phyloP scores from a whole-genome alignment of 1,284 basidiomycete genomes.

The Malassezia brasiliensis region DNA sequence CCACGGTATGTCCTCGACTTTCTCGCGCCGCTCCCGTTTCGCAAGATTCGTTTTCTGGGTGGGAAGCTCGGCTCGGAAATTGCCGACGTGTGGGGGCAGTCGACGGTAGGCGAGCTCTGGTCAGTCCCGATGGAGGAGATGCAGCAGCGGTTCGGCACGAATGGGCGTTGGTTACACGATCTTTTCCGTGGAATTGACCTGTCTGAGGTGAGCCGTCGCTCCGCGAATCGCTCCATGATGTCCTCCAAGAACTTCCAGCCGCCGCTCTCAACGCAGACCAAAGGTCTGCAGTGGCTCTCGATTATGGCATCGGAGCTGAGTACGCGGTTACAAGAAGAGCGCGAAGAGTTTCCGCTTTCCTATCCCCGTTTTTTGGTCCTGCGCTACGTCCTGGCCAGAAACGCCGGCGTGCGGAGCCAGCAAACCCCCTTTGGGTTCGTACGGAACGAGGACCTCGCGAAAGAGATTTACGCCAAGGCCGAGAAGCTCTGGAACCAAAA shows the following conservation, averaged over 20 bases:
- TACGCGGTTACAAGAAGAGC: conserved; percentile 70
- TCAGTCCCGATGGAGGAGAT: conserved; percentile 60
- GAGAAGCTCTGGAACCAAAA: conserved; percentile 75
- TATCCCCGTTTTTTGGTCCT: conserved; percentile 85
- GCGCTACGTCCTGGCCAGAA: conserved; percentile 51
- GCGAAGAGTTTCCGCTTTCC: conserved; percentile 59
- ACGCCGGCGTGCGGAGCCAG: conserved; percentile 57
- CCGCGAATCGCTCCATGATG: conserved; percentile 38
- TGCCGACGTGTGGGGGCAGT: conserved; percentile 74
- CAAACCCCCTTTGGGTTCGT: conserved; percentile 74
- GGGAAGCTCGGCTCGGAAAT: conserved; percentile 86
- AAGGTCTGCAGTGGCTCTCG: conserved; percentile 68
- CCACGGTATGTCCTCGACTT: conserved; percentile 30
- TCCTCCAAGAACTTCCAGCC: conserved; percentile 41
- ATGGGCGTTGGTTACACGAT: conserved; percentile 69
- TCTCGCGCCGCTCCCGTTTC: conserved; percentile 29
- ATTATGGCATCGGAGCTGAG: conserved; percentile 82
- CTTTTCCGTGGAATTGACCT: conserved; percentile 72
- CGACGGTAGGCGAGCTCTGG: conserved; percentile 68
- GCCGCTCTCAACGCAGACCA: conserved; percentile 21
- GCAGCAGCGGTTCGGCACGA: conserved; percentile 70
- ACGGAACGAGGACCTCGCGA: conserved; percentile 45
- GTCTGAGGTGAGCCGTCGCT: conserved; percentile 61
- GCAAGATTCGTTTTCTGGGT: conserved; percentile 72
- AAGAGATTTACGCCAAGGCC: conserved; percentile 65